Percentiles rank a stretch among this genome's conserved stretches.
These are phyloP conservation scores for Lophiostoma macrostomum DNA, from an alignment of 495 filamentous ascomycete species.

Conservation along the genomic window DNA sequence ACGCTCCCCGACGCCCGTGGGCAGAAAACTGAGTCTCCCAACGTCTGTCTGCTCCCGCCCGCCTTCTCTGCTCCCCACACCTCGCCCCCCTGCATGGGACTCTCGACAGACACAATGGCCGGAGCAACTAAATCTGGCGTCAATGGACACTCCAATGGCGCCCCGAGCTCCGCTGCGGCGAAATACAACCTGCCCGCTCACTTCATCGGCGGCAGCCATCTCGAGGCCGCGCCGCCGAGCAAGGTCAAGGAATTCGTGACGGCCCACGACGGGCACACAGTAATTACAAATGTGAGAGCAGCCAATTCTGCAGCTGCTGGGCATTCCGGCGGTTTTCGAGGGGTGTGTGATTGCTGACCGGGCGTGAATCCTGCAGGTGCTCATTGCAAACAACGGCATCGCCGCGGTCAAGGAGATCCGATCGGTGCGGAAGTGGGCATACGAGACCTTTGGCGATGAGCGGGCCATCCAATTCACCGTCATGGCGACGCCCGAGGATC, in stretches of 20 bases:
- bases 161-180: constrained; percentile 61
- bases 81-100: constrained; percentile 20
- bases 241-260: constrained; percentile 94
- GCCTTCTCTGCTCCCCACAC: constrained; percentile 3
- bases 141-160: constrained; percentile 48
- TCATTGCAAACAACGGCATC: constrained; percentile 99
- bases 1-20: constrained; percentile 1
- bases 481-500: constrained; percentile 99
- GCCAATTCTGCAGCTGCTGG: background rate
- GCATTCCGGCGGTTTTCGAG: background rate
- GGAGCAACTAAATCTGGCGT: constrained; percentile 11
- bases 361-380: constrained; percentile 57
- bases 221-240: constrained; percentile 73
- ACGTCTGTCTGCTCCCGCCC: background rate
- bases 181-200: constrained; percentile 80
- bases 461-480: constrained; percentile 98
- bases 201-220: constrained; percentile 91
- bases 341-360: constrained; percentile 2
- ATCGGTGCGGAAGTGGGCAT: constrained; percentile 99
- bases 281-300: constrained; percentile 84
- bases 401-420: constrained; percentile 98
- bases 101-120: constrained; percentile 30
- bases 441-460: constrained; percentile 98
- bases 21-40: background rate
- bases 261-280: constrained; percentile 85